phyloP scores from a whole-genome alignment of 169 alveolate genomes.

The Plasmodium inui region DNA sequence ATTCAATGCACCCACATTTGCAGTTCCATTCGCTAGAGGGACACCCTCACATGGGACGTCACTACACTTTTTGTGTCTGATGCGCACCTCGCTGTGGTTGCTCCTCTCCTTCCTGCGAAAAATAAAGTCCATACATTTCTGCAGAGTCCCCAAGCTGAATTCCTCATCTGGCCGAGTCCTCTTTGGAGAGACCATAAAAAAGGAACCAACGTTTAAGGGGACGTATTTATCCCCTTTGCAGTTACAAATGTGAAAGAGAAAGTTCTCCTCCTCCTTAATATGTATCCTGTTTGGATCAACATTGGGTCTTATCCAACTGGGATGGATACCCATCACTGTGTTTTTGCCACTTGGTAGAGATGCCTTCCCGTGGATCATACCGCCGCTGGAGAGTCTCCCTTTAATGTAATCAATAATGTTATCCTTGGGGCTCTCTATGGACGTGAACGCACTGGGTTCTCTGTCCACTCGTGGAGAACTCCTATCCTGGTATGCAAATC shows the following conservation, averaged over 20 bases:
- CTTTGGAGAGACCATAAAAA: slow-evolving; percentile 7
- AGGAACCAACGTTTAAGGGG: slow-evolving; percentile 31
- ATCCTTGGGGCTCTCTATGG: slow-evolving; percentile 15
- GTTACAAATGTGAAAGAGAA: slow-evolving; percentile 26
- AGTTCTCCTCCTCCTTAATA: not conserved
- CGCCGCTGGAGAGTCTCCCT: not conserved
- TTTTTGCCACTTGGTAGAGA: not conserved
- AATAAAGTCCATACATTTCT: slow-evolving; percentile 43
- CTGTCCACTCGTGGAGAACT: not conserved
- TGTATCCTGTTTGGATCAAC: not conserved
- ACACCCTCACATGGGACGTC: not conserved
- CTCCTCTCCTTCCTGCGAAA: not conserved
- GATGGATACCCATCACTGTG: not conserved
- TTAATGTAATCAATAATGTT: slow-evolving; percentile 45
- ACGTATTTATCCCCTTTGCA: slow-evolving; percentile 34
- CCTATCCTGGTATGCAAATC: not conserved
- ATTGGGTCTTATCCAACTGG: not conserved
- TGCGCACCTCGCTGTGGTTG: not conserved
- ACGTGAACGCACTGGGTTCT: not conserved
- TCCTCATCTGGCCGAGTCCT: slow-evolving; percentile 1
- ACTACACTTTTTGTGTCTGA: not conserved
- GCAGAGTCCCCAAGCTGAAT: slow-evolving; percentile 5
- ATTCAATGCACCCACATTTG: not conserved
- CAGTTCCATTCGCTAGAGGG: not conserved
- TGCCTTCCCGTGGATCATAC: not conserved